Evolutionary conservation across 129 eudicot genomes (phyloP).

Genomic region (Sambucus nigra): DNA sequence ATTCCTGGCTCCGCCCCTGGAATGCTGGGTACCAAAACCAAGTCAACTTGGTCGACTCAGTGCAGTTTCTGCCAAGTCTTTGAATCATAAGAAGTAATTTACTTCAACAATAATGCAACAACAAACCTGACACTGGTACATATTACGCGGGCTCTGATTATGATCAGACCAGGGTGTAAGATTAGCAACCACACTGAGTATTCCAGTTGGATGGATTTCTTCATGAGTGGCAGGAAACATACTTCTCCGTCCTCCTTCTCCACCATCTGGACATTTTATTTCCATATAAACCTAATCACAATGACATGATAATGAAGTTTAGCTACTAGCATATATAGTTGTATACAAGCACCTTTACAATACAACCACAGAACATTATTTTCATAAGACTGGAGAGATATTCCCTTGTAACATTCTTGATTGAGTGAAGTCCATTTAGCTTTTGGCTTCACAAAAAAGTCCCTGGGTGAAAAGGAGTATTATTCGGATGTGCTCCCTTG

Average conservation of each 20-base stretch:
- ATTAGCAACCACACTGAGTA: constrained; percentile 90
- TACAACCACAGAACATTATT: no score
- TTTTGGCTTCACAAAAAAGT: no score
- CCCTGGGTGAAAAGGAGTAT: no score
- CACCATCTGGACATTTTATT: constrained; percentile 91
- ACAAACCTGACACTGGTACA: constrained; percentile 98
- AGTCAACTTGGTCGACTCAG: no score
- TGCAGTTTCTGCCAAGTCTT: no score
- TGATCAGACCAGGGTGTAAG: constrained; percentile 98
- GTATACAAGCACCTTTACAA: no score
- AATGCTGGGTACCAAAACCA: no score
- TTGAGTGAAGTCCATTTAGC: no score
- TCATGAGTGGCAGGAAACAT: constrained; percentile 83
- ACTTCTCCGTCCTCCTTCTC: constrained; percentile 62
- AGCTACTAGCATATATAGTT: background rate
- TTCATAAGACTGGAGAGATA: no score
- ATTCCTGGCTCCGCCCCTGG: no score
- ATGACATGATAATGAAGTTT: background rate
- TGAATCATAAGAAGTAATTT: background rate
- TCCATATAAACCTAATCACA: constrained; percentile 81
- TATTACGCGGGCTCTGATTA: constrained; percentile 96
- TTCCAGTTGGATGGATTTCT: constrained; percentile 95
- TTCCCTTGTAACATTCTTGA: no score
- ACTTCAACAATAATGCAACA: background rate
- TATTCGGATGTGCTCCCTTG: no score